Conservation (phyloP, 306 rosid genomes). For the Myrica gale region DNA sequence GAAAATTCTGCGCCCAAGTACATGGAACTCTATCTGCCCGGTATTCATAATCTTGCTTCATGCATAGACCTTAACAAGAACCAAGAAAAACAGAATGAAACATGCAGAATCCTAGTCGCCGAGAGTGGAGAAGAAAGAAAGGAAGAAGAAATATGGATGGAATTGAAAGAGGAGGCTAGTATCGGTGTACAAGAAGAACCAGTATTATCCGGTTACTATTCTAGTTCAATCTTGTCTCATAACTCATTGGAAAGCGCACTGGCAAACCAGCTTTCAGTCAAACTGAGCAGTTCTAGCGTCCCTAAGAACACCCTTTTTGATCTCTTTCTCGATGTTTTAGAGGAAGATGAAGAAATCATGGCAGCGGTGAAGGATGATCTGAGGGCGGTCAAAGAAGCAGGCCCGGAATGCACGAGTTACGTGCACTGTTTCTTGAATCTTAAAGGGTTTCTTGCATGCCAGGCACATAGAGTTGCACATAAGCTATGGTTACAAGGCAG, state of each 20-base stretch:
- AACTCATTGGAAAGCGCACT: slow-evolving; percentile 16
- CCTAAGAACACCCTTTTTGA: slow-evolving; percentile 10
- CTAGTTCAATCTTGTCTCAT: slow-evolving; percentile 16
- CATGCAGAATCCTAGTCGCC: neutral
- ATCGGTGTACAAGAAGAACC: neutral
- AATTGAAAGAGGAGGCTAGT: slow-evolving; percentile 25
- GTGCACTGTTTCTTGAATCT: slow-evolving; percentile 23
- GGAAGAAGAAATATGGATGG: slow-evolving; percentile 4
- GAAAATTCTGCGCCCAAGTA: neutral
- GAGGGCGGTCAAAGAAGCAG: slow-evolving; percentile 27
- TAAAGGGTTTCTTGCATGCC: slow-evolving; percentile 36
- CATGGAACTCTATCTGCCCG: neutral
- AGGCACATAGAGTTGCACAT: slow-evolving; percentile 36
- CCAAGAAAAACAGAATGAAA: neutral
- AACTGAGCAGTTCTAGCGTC: slow-evolving; percentile 19
- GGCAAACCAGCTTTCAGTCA: slow-evolving; percentile 18
- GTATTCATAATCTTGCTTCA: neutral
- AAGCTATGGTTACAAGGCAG: slow-evolving; percentile 26
- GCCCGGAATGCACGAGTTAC: slow-evolving; percentile 26
- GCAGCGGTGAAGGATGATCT: slow-evolving; percentile 22
- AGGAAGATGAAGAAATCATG: slow-evolving; percentile 8
- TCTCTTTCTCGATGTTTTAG: slow-evolving; percentile 4
- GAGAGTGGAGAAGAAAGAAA: neutral
- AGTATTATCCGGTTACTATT: neutral
- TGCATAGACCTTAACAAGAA: neutral